Conservation (phyloP, 768 basidiomycete genomes). For the Suillus fuscotomentosus region DNA sequence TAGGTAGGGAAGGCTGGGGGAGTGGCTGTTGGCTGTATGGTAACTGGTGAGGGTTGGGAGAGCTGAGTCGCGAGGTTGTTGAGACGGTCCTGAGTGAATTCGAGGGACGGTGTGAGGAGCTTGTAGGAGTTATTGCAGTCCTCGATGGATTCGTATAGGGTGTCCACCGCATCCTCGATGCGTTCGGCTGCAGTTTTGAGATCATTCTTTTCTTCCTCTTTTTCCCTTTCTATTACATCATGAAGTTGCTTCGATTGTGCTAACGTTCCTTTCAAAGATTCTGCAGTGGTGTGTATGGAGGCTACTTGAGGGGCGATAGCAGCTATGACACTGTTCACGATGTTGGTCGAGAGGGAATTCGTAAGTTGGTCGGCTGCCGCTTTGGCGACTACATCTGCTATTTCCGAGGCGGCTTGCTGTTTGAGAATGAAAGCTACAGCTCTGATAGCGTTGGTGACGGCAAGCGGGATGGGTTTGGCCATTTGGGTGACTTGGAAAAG, state of each 20-base stretch:
- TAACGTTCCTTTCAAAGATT: no score
- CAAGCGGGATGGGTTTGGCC: neutral
- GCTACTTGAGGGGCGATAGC: neutral
- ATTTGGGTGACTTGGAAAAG: neutral
- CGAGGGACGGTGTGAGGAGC: neutral
- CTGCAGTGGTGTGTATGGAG: neutral
- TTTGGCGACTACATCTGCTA: neutral
- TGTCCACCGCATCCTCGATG: neutral
- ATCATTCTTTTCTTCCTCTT: neutral
- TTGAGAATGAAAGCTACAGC: neutral
- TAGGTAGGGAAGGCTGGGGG: neutral
- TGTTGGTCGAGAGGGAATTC: neutral
- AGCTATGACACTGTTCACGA: neutral
- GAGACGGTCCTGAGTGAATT: neutral
- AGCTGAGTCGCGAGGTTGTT: neutral
- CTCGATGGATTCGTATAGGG: neutral
- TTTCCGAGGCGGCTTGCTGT: neutral
- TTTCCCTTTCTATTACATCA: neutral
- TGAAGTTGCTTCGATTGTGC: no score
- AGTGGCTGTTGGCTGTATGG: no score
- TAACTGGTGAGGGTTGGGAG: neutral
- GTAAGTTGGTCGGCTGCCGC: neutral
- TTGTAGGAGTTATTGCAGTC: neutral
- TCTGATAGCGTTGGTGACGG: neutral
- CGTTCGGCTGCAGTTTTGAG: neutral